Base-by-base conservation (phyloP, 1,284 basidiomycete genomes). In the Cryptococcus sp. region DNA sequence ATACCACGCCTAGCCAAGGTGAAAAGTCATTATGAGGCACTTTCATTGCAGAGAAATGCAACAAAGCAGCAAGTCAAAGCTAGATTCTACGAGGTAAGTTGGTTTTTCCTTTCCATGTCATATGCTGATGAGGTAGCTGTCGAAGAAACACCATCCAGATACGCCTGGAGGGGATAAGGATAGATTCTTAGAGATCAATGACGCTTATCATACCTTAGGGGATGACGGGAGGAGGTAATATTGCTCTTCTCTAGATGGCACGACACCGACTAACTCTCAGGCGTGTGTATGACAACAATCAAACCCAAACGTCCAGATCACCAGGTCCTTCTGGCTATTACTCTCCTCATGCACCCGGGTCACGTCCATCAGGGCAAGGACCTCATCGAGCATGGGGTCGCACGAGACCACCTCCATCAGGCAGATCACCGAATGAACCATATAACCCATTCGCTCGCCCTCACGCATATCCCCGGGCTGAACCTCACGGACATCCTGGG, bases 71-170 rank as follows among this genome's bases (percentile, higher is more conserved):
- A 77, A 52, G 69, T 77, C 60, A 77, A 77, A 57, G 69, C 74
- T 13, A 61, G 61, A 46, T 77, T 76, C 51, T 77, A 77, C 51
- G 74, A 75, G 67, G 76, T 77, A 55, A 57, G 70, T 62, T 16
- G 40, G n/a, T 43, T 36, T 19, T 24, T 24, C 10, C 7, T 14
- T 25, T 50, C 19, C 21, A 23, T 14, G 25, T 52, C 21, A 39
- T 41, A n/a, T 32, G 24, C 3, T 9, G 22, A 47, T 22, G 16
- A 2, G 13, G 19, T 48, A 77, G 76, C 55, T 77, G 22, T 75
- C 73, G 18, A 77, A 77, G 54, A 71, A 73, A 53, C 64, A 68
- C 49, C 76, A 77, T 59, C 76, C 76, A 3, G 76, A 77, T 63
- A 56, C 67, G 1, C 63, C 67, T 32, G 66, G 66, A 4, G 74